Conservation (phyloP, 2,329 filamentous ascomycete genomes). For the Beauveria australis region DNA sequence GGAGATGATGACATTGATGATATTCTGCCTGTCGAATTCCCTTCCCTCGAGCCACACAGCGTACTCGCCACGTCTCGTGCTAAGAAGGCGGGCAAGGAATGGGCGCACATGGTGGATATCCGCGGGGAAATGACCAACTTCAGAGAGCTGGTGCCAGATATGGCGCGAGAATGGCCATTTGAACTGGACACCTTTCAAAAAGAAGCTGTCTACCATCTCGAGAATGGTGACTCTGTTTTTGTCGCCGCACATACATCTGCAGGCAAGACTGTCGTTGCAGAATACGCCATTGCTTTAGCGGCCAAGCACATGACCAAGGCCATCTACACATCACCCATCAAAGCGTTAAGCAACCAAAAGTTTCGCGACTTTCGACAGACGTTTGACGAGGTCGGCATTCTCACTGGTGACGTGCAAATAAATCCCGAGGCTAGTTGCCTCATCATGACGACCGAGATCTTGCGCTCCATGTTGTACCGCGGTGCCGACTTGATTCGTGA, state of each 20-base stretch:
- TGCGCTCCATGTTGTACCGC: conserved; percentile 95
- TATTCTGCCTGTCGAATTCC: conserved; percentile 85
- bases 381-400: conserved; percentile 93
- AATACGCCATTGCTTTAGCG: conserved; percentile 93
- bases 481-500: conserved; percentile 93
- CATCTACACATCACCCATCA: conserved; percentile 98
- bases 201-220: conserved; percentile 94
- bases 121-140: conserved; percentile 93
- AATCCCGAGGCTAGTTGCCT: conserved; percentile 94
- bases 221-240: conserved; percentile 94
- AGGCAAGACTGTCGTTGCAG: conserved; percentile 95
- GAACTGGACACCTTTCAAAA: conserved; percentile 98
- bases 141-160: conserved; percentile 83
- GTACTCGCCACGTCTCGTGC: conserved; percentile 62
- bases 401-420: conserved; percentile 97
- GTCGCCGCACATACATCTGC: conserved; percentile 96
- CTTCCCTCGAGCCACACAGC: conserved; percentile 78
- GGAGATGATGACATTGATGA: conserved; percentile 66
- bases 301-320: conserved; percentile 99
- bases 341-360: conserved; percentile 96
- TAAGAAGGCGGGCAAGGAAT: conserved; percentile 73
- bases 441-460: conserved; percentile 98
- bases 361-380: conserved; percentile 86
- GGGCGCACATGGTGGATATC: conserved; percentile 98
- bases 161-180: conserved; percentile 94